Conservation (phyloP, 2,329 filamentous ascomycete species). For the Colletotrichum scovillei region DNA sequence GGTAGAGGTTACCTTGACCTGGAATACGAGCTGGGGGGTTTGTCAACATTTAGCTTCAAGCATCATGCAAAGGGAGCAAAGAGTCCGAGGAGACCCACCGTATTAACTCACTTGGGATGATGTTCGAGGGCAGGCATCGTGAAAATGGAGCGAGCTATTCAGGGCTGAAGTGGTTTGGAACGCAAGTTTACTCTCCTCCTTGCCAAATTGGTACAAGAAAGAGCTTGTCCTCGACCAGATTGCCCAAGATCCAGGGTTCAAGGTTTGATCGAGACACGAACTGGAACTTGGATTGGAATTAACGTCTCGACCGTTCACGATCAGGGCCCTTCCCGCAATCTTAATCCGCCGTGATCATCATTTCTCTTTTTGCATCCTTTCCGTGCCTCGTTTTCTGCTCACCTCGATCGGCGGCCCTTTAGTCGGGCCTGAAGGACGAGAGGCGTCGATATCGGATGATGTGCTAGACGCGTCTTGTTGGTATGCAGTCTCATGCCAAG, state of each 20-base stretch:
- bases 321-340: background rate
- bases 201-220: background rate
- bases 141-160: background rate
- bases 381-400: background rate
- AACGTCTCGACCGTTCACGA: background rate
- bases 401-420: background rate
- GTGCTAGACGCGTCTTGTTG: background rate
- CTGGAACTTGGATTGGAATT: background rate
- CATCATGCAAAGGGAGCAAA: background rate
- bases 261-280: background rate
- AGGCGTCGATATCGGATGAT: background rate
- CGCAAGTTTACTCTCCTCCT: background rate
- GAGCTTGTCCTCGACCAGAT: background rate
- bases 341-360: background rate
- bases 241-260: background rate
- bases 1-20: background rate
- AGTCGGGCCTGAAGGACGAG: background rate
- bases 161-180: background rate
- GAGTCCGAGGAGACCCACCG: background rate
- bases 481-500: background rate
- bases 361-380: background rate
- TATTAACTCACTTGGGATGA: background rate
- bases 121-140: background rate
- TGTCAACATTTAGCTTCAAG: background rate
- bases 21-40: background rate